Base-by-base conservation (phyloP, 495 filamentous ascomycete species). In the Penicillium cinerascens region DNA sequence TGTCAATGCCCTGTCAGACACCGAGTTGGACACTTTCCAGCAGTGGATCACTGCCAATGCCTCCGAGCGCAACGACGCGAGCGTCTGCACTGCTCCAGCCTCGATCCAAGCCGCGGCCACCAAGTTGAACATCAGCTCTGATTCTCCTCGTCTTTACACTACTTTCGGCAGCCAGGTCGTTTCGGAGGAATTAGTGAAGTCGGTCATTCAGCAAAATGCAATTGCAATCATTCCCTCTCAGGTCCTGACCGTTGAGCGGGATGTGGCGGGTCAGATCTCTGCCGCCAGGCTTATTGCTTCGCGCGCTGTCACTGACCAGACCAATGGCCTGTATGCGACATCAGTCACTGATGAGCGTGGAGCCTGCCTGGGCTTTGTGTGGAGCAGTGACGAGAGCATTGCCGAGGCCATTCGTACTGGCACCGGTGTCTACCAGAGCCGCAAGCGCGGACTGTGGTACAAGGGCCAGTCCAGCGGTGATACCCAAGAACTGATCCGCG, bases 401-500 rank as follows among this genome's bases (percentile, higher is more conserved):
- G 75, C 82, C 10, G 92, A 91, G 70, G 92, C 91, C 20, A 64
- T 98, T 41, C 83, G 82, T 52, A 95, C 91, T 2, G 91, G 92
- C 44, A 87, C 85, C 1, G 93, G 93, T 23, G 93, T 97, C 21
- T 98, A 98, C 66, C 91, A 96, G 68, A 96, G 90, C 66, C 79
- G 93, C 29, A 96, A 96, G 75, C 84, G 92, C 6, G 92, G 92
- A 2, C 71, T 98, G 21, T 98, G 93, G 93, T 90, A 95, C 72
- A 98, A 98, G 71, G 93, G 93, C 20, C 89, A 91, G 29, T 91
- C 86, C 8, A 96, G 92, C 45, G 95, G 93, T 22, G 92, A 97
- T 67, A 87, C 86, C 1, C 93, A 98, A 66, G 85, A 97, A 65
- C 73, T 98, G 45, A 78, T 97, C 20, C 83, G 82, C 33, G 84